These are phyloP conservation scores for Boletus fagicola DNA, from an alignment of 768 basidiomycete species.

Conservation along the genomic window DNA sequence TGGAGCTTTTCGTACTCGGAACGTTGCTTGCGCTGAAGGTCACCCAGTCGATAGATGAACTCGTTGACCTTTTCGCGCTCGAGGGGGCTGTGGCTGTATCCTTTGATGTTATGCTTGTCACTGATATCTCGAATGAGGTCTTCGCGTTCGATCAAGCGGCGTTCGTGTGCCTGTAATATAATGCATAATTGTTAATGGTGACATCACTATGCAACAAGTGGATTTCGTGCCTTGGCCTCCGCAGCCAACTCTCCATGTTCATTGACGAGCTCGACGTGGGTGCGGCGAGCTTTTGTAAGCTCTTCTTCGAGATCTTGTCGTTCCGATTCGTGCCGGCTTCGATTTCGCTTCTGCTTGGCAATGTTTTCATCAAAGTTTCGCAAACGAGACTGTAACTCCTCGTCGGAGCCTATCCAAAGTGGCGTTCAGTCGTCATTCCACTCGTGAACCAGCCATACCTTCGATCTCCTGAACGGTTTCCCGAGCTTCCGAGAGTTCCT, in stretches of 20 bases:
- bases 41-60: slow-evolving; percentile 64
- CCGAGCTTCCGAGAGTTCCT: slow-evolving; percentile 60
- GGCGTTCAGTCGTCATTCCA: not conserved
- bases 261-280: slow-evolving; percentile 55
- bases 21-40: slow-evolving; percentile 62
- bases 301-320: slow-evolving; percentile 65
- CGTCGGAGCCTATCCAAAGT: slow-evolving; percentile 57
- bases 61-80: slow-evolving; percentile 70
- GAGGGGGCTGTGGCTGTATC: slow-evolving; percentile 67
- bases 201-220: not conserved
- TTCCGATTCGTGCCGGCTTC: slow-evolving; percentile 46
- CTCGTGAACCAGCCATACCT: slow-evolving; percentile 37
- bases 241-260: slow-evolving; percentile 68
- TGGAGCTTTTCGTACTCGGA: slow-evolving; percentile 65
- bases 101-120: slow-evolving; percentile 66
- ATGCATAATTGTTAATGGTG: not conserved
- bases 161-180: slow-evolving; percentile 61
- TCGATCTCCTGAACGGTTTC: slow-evolving; percentile 65
- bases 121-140: slow-evolving; percentile 67
- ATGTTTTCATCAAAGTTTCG: slow-evolving; percentile 62
- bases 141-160: slow-evolving; percentile 69
- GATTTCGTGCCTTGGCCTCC: slow-evolving; percentile 61
- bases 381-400: slow-evolving; percentile 59
- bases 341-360: slow-evolving; percentile 47
- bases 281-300: slow-evolving; percentile 43